These are phyloP conservation scores for Phoenix roebelenii DNA, from an alignment of 176 grass and related monocot species.

Conservation along the genomic window DNA sequence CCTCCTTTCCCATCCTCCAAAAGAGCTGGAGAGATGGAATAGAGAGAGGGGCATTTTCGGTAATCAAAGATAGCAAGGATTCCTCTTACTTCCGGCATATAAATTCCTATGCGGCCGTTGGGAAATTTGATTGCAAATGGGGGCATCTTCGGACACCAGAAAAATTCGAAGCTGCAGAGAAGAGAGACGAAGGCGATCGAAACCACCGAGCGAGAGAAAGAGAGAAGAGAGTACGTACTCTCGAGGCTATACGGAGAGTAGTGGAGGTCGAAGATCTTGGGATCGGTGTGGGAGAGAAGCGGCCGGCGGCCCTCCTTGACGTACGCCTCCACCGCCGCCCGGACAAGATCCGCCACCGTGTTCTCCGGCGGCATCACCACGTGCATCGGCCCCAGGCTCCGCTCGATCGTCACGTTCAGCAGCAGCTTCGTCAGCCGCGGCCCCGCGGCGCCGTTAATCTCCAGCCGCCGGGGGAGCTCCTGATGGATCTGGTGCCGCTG, in stretches of 20 bases:
- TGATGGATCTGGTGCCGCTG: too few relatives aligned
- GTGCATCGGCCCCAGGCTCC: constrained; percentile 16
- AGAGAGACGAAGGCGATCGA: background rate
- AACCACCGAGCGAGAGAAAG: too few relatives aligned
- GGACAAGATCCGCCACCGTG: constrained; percentile 6
- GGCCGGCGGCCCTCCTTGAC: constrained; percentile 13
- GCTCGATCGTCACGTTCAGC: constrained; percentile 14
- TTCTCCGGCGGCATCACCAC: constrained; percentile 5
- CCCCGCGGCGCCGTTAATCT: background rate
- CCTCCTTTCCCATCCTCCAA: too few relatives aligned
- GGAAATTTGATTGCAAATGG: too few relatives aligned
- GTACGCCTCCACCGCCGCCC: background rate
- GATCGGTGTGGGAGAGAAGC: background rate
- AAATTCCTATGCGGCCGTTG: too few relatives aligned
- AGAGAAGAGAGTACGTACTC: background rate
- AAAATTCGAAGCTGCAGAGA: background rate
- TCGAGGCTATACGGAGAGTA: constrained; percentile 19
- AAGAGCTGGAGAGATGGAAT: too few relatives aligned
- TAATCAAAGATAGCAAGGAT: too few relatives aligned
- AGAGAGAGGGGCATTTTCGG: too few relatives aligned
- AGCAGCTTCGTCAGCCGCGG: background rate
- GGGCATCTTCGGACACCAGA: background rate
- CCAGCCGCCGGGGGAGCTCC: too few relatives aligned
- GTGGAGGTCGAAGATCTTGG: constrained; percentile 14
- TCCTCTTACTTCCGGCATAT: too few relatives aligned